These are phyloP conservation scores for Iberis pinnata DNA, from an alignment of 345 rosid genomes.

Conservation along the genomic window DNA sequence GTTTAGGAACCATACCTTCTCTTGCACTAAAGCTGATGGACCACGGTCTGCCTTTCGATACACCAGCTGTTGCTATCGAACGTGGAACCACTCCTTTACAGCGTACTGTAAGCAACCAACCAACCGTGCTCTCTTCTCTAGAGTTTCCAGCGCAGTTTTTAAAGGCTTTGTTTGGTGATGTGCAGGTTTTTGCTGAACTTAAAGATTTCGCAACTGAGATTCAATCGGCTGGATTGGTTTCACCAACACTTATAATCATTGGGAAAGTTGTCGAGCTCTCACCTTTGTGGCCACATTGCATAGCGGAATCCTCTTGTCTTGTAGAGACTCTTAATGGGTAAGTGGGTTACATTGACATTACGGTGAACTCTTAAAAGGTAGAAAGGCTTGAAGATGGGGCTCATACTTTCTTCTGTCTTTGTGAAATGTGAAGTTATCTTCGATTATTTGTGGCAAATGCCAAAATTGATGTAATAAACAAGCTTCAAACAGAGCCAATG, in stretches of 20 bases:
- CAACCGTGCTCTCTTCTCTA: too few species aligned
- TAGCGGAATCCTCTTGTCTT: conserved; percentile 33
- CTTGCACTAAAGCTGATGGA: conserved; percentile 73
- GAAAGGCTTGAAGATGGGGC: too few species aligned
- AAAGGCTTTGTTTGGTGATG: not conserved
- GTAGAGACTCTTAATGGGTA: conserved; percentile 40
- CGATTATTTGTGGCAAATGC: too few species aligned
- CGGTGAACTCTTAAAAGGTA: too few species aligned
- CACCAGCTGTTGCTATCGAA: conserved; percentile 91
- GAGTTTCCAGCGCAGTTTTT: too few species aligned
- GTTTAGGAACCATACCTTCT: conserved; percentile 84
- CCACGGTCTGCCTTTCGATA: conserved; percentile 69
- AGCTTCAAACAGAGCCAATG: too few species aligned
- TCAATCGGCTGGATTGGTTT: conserved; percentile 46
- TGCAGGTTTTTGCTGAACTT: conserved; percentile 72
- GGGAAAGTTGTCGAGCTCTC: conserved; percentile 88
- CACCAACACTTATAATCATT: conserved; percentile 77
- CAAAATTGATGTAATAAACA: too few species aligned
- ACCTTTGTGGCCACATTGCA: conserved; percentile 62
- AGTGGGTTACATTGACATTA: too few species aligned
- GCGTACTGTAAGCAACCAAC: conserved; percentile 49
- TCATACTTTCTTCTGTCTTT: too few species aligned
- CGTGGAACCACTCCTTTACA: conserved; percentile 78
- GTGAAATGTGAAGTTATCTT: too few species aligned
- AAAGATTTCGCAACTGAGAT: conserved; percentile 68